Percentiles rank a stretch among this genome's conserved stretches.
Evolutionary conservation across 2,329 filamentous ascomycete species (phyloP).

Genomic region (Paradendryphiella salina): DNA sequence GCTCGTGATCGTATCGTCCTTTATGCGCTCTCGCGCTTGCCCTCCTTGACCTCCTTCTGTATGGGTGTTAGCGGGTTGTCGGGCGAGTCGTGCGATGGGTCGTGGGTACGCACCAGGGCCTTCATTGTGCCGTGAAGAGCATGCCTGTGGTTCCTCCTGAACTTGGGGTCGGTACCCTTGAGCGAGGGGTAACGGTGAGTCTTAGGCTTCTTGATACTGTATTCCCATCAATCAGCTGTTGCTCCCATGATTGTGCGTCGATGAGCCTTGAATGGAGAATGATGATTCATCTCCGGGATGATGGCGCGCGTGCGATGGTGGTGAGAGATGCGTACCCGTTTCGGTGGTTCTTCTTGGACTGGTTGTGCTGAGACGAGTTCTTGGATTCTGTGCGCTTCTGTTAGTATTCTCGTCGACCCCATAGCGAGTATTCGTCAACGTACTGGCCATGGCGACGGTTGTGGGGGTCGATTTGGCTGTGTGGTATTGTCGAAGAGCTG

Average conservation of each 20-base stretch:
- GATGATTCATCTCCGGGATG: neutral
- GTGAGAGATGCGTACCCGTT: slow-evolving; percentile 76
- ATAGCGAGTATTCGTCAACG: slow-evolving; percentile 43
- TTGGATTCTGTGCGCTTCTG: slow-evolving; percentile 75
- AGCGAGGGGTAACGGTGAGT: slow-evolving; percentile 98
- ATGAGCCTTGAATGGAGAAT: neutral
- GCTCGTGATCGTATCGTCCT: slow-evolving; percentile 41
- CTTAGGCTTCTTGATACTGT: slow-evolving; percentile 99
- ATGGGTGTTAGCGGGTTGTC: slow-evolving; percentile 32
- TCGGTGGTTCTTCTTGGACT: slow-evolving; percentile 97
- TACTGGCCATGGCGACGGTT: slow-evolving; percentile 70
- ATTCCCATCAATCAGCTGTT: slow-evolving; percentile 25
- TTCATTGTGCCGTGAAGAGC: slow-evolving; percentile 98
- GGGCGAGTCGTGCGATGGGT: neutral
- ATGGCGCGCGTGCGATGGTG: slow-evolving; percentile 17
- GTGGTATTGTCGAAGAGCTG: slow-evolving; percentile 36
- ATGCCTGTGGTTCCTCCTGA: slow-evolving; percentile 99
- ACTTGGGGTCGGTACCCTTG: slow-evolving; percentile 99
- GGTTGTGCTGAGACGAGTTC: slow-evolving; percentile 99
- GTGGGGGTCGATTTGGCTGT: slow-evolving; percentile 40
- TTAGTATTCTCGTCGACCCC: slow-evolving; percentile 17
- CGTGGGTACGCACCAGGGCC: slow-evolving; percentile 75
- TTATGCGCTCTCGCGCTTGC: slow-evolving; percentile 87
- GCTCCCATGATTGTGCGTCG: slow-evolving; percentile 5
- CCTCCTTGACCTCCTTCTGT: slow-evolving; percentile 97